phyloP scores from a whole-genome alignment of 805 yeast genomes.

The Candida succiphila region DNA sequence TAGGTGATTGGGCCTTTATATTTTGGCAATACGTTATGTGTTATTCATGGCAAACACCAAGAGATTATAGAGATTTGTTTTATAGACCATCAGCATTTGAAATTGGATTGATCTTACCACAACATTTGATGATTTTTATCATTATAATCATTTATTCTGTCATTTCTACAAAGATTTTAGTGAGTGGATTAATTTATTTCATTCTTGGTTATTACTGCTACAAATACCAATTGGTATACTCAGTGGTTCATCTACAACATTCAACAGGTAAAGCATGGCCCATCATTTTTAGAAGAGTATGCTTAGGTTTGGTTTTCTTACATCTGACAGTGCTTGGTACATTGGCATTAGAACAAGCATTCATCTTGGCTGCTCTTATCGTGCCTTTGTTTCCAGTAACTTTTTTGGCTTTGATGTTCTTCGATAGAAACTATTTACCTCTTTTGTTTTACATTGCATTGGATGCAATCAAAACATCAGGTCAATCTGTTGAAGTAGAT shows the following conservation, averaged over 20 bases:
- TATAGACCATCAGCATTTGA: constrained; percentile 52
- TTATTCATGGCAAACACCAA: constrained; percentile 32
- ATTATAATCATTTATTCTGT: constrained; percentile 52
- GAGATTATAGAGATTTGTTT: constrained; percentile 40
- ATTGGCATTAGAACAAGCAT: constrained; percentile 48
- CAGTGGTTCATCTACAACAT: constrained; percentile 55
- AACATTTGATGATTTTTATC: constrained; percentile 48
- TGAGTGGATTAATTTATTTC: constrained; percentile 50
- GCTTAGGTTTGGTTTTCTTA: constrained; percentile 44
- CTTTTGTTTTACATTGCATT: constrained; percentile 46
- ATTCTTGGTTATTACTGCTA: constrained; percentile 47
- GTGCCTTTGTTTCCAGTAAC: constrained; percentile 41
- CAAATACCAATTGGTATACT: constrained; percentile 51
- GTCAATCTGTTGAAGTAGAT: constrained; percentile 19
- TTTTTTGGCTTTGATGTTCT: constrained; percentile 34
- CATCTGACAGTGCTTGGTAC: constrained; percentile 60
- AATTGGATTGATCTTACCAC: constrained; percentile 53
- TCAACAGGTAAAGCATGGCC: constrained; percentile 65
- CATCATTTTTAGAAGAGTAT: constrained; percentile 44
- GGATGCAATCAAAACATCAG: constrained; percentile 39
- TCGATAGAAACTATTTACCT: constrained; percentile 46
- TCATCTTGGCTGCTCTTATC: constrained; percentile 35
- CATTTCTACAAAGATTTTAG: constrained; percentile 47
- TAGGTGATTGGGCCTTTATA: constrained; percentile 40
- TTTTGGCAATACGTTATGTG: constrained; percentile 30